Conservation (phyloP, 768 basidiomycete genomes). For the Royoungia palumana region DNA sequence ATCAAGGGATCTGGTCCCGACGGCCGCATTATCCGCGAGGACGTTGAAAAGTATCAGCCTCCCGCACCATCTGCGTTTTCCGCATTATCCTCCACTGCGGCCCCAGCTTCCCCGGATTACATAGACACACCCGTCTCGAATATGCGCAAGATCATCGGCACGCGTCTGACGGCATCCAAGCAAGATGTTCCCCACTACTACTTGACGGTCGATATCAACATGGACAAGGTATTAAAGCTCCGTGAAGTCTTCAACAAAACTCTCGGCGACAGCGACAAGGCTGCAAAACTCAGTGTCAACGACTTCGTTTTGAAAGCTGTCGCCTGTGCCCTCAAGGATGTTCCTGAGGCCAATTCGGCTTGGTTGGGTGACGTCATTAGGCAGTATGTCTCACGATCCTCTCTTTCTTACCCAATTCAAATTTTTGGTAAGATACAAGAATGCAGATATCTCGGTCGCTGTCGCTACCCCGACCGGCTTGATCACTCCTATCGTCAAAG, state of each 20-base stretch:
- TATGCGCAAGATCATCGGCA: constrained; percentile 93
- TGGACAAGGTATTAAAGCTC: constrained; percentile 94
- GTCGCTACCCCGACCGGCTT: constrained; percentile 95
- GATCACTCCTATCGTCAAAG: constrained; percentile 96
- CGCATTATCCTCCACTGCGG: constrained; percentile 41
- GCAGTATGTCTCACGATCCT: constrained; percentile 55
- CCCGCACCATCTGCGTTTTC: constrained; percentile 42
- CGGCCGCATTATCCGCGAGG: constrained; percentile 91
- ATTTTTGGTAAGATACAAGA: constrained; percentile 67
- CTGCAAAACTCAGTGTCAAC: constrained; percentile 92
- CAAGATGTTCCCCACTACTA: constrained; percentile 97
- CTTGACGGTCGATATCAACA: constrained; percentile 89
- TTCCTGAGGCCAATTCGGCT: constrained; percentile 96
- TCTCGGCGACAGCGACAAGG: constrained; percentile 81
- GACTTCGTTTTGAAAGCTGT: constrained; percentile 98
- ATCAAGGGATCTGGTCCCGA: constrained; percentile 92
- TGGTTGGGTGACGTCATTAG: constrained; percentile 96
- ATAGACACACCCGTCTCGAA: constrained; percentile 86
- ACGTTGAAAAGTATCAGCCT: constrained; percentile 87
- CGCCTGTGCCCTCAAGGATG: constrained; percentile 85
- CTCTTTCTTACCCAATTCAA: background rate
- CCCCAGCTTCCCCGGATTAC: constrained; percentile 68
- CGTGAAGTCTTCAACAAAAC: constrained; percentile 95
- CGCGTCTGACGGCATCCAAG: constrained; percentile 89
- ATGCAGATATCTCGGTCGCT: constrained; percentile 95